A percentile compares a stretch with the other conserved stretches of the same genome.
phyloP scores from a whole-genome alignment of 2,329 filamentous ascomycete species.

The Truncatella angustata region DNA sequence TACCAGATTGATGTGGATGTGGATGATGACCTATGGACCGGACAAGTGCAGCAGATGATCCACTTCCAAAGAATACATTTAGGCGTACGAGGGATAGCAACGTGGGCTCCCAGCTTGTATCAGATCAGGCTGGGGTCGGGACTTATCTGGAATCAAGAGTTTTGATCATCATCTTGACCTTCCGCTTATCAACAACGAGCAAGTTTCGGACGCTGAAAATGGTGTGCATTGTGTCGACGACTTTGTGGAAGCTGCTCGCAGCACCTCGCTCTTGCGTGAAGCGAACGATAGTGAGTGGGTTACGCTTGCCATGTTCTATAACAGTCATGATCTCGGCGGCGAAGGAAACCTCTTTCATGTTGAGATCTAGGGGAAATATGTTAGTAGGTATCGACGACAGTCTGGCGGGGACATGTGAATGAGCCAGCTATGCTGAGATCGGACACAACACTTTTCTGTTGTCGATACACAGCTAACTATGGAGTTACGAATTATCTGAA shows the following conservation, averaged over 20 bases:
- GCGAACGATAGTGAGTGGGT: constrained; percentile 74
- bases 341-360: constrained; percentile 85
- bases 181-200: constrained; percentile 65
- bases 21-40: neutral
- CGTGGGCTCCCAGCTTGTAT: neutral
- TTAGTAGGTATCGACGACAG: constrained; percentile 21
- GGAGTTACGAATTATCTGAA: neutral
- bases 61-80: neutral
- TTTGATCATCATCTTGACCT: constrained; percentile 72
- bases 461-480: neutral
- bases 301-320: constrained; percentile 77
- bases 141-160: constrained; percentile 53
- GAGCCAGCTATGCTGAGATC: neutral
- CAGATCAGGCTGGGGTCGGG: neutral
- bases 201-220: constrained; percentile 65
- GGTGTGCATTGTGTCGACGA: constrained; percentile 72
- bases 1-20: too few relatives aligned
- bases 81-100: too few relatives aligned
- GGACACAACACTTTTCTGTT: neutral
- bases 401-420: neutral
- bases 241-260: constrained; percentile 81
- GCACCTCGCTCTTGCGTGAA: constrained; percentile 92
- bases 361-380: constrained; percentile 56
- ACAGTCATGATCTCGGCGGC: constrained; percentile 85
- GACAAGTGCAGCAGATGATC: neutral